Evolutionary conservation across 495 filamentous ascomycete species (phyloP), one percentile per base, ranked within the genome.

Genomic region (Bathelium albidoporum): DNA sequence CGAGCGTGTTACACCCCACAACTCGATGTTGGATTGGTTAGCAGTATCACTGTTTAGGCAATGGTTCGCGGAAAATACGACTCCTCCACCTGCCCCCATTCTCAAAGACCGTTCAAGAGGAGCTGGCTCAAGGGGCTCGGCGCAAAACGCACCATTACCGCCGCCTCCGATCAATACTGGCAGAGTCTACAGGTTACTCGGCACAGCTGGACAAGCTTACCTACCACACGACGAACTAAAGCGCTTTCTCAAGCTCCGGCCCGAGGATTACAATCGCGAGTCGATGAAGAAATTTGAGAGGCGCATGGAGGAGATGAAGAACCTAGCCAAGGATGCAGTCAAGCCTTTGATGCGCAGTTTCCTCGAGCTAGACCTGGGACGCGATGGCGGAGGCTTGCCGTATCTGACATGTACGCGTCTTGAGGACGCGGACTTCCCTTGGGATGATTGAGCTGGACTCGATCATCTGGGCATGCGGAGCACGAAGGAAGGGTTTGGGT

Each of bases 41-140:
- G 90, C 86, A 28, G 84, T 95, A 58, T 86, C 82, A 18, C 79
- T 95, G 16, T 97, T 96, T 72, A 79, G 91, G 9, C 89, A 95
- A 72, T 96, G 91, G 91, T 77, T 97, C 0, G 89, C 89, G 0
- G 91, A 95, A 62, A 91, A 87, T 71, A 95, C 88, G 4, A 84
- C 88, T 0, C 89, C 88, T 2, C 82, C 87, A 1, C 83, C 74
- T n/a, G 68, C 74, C 12, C 64, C 70, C 9, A 74, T 72, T 11
- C 61, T 72, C 28, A 77, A 77, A 61, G 67, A 73, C 31, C 49
- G 24, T 10, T 28, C 49, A 29, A 55, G 49, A 29, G 22, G 22
- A 26, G 49, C 5, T 24, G 24, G 49, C 5, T 28, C 49, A 16
- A 55, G 49, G 29, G 16, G 9, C 9, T 55, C 49, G 7, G 49